Conservation (phyloP, 805 yeast species). For the Kockiozyma suomiensis region DNA sequence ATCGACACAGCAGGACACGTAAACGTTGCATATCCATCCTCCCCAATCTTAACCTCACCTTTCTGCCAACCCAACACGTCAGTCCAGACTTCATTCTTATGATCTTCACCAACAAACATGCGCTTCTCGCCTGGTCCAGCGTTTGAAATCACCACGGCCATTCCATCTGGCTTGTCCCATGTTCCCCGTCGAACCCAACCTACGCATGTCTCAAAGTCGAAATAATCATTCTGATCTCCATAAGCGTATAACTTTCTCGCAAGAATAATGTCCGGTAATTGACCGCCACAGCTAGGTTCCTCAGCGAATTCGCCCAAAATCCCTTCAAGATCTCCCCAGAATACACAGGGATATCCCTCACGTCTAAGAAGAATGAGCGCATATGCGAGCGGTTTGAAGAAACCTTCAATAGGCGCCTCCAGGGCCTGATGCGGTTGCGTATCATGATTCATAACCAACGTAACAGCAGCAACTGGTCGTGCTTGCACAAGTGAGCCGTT, state of each 20-base stretch:
- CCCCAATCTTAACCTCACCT: slow-evolving; percentile 25
- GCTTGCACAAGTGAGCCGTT: slow-evolving; percentile 26
- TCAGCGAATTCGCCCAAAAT: slow-evolving; percentile 18
- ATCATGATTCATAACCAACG: slow-evolving; percentile 33
- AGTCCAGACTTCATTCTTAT: slow-evolving; percentile 29
- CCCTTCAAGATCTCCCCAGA: slow-evolving; percentile 33
- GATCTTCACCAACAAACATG: slow-evolving; percentile 31
- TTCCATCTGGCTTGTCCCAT: slow-evolving; percentile 27
- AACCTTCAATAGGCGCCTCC: slow-evolving; percentile 31
- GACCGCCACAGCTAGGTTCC: slow-evolving; percentile 30
- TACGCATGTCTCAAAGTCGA: slow-evolving; percentile 24
- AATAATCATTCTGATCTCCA: slow-evolving; percentile 32
- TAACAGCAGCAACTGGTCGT: slow-evolving; percentile 29
- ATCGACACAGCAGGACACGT: slow-evolving; percentile 27
- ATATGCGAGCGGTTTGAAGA: slow-evolving; percentile 32
- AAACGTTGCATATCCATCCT: slow-evolving; percentile 27
- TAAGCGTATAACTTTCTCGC: slow-evolving; percentile 29
- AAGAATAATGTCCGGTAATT: slow-evolving; percentile 26
- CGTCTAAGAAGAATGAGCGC: slow-evolving; percentile 29
- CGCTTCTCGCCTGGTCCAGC: slow-evolving; percentile 27
- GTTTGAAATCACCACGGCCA: slow-evolving; percentile 29
- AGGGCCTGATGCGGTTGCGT: slow-evolving; percentile 33
- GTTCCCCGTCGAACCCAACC: slow-evolving; percentile 35
- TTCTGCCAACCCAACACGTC: slow-evolving; percentile 28
- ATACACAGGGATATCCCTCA: slow-evolving; percentile 33